Base-by-base conservation (phyloP, 768 basidiomycete genomes). In the Russula virescens region DNA sequence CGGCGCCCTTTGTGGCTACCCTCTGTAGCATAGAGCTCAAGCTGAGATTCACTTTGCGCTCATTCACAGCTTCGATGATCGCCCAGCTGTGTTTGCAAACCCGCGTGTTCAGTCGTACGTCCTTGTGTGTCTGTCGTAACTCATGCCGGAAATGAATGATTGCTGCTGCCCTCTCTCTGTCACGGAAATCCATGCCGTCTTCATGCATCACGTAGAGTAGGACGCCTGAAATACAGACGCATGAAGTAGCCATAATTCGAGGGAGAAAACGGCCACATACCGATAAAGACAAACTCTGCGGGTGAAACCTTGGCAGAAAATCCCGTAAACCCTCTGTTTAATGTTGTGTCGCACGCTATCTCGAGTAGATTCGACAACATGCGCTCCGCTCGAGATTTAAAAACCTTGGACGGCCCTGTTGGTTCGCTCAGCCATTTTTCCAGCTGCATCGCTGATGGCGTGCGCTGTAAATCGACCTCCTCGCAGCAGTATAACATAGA, bases 241-340 rank as follows among this genome's bases (percentile, higher is more conserved):
- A 42, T 31, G 26, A 63, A 19, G 28, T 43, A 26, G 53, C 28
- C 26, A 4, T 9, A 16, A 7, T 21, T 28, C 1, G 23, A 40
- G 11, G 11, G 6, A 48, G 0, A 16, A 14, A 4, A 42, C 52
- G 52, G 46, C 14, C 13, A 73, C 79, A 63, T 69, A 91, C 91
- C 89, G 46, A 91, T 84, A 72, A 88, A 92, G 35, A 91, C 83
- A 70, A 93, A 89, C 69, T 91, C 87, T 9, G 86, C 83, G 1
- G 88, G 88, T 2, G 88, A 83, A 45, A 91, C 79, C 62, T 83
- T 80, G 60, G 76, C 74, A n/a, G 88, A 79, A 2, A 77, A 83
- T 14, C 70, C 62, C n/a, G 56, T 46, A 53, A 62, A 66, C 16
- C 23, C 65, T 28, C 79, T 80, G 38, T 81, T 73, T 7, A 69